phyloP scores from a whole-genome alignment of 306 rosid genomes.

The Citrullus mucosospermus region DNA sequence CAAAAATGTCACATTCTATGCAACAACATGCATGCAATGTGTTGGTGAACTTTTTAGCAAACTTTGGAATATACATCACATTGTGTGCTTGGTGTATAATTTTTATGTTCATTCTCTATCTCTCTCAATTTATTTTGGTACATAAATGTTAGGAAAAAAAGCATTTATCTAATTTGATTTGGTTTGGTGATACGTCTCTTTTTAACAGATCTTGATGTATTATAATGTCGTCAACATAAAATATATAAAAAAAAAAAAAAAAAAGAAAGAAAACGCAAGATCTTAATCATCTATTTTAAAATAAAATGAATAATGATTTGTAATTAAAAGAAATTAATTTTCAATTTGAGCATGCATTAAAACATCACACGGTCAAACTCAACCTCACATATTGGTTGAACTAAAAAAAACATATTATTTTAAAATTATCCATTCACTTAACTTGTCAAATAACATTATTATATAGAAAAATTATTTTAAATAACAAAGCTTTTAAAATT shows the following conservation, averaged over 20 bases:
- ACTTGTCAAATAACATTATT: no score
- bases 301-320: no score
- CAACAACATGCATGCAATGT: constrained; percentile 4
- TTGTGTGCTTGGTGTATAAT: background rate
- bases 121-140: background rate
- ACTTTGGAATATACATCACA: constrained; percentile 1
- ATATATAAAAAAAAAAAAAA: background rate
- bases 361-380: no score
- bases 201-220: background rate
- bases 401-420: no score
- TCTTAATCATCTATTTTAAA: background rate
- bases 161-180: background rate
- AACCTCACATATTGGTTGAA: no score
- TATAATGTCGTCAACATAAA: background rate
- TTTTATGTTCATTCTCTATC: background rate
- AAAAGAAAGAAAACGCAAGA: no score
- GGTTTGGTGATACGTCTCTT: background rate
- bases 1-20: constrained; percentile 5
- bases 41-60: background rate
- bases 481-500: no score
- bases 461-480: no score
- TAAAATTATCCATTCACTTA: no score
- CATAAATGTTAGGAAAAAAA: background rate
- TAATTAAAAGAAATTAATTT: no score
- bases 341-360: no score